Evolutionary conservation across 108 stramenopile species (phyloP), one percentile per base, ranked within the genome.

Genomic region (Conticribra weissflogii): DNA sequence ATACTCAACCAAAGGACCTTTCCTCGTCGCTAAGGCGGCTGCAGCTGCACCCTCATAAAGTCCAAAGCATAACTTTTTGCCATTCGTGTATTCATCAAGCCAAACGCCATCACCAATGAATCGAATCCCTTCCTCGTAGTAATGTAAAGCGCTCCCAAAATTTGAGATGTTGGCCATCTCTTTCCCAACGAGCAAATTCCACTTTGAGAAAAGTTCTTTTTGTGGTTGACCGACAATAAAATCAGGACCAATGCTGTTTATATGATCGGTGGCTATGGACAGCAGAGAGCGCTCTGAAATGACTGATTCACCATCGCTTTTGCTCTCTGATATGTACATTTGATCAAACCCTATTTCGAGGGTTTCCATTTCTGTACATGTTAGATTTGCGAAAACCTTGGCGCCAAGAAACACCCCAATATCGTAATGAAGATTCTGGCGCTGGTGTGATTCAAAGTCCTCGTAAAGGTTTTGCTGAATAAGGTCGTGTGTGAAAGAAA

Each of bases 401-500:
- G 49, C 23, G 5, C 45, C 54, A 18, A 68, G 55, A 33, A 21
- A 58, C 2, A 21, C 3, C 16, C 56, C 56, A 29, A 68, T 44
- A 30, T 57, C 22, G 8, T 55, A 44, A 19, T 68, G 67, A 41
- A 68, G 19, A 7, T 12, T 18, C 36, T 1, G 29, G 22, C 41
- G 27, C 17, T 56, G 23, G 1, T 48, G 53, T 3, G n/a, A 18
- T 1, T 48, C 34, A 29, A 68, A 49, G 30, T 29, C 45, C 12
- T 68, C 45, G 54, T 57, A 68, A 29, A 68, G 55, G 7, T 18
- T 15, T 45, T 68, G 54, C 24, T 47, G 67, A 17, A 68, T 68
- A 17, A 68, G 49, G 30, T 68, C 67, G 49, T 68, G 67, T 18
- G 56, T 48, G 29, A 68, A 68, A 34, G 47, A 41, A 23, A 68